phyloP scores from a whole-genome alignment of 495 filamentous ascomycete species.

The Tuber microsphaerosporum region DNA sequence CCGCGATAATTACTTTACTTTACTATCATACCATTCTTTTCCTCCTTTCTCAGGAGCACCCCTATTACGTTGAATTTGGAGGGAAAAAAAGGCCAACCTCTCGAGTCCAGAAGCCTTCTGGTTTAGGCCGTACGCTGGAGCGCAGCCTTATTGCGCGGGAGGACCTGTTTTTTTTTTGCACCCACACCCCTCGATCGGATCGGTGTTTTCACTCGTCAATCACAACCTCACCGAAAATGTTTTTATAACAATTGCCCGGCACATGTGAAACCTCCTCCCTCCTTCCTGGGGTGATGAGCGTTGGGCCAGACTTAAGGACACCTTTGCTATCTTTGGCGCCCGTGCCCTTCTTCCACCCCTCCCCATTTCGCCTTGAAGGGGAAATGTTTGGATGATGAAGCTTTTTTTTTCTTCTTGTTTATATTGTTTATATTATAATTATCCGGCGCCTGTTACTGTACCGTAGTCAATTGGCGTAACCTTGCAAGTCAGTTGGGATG shows the following conservation, averaged over 20 bases:
- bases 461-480: background rate
- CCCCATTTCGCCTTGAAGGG: background rate
- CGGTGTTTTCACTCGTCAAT: background rate
- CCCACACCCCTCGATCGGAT: background rate
- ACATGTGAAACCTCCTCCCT: background rate
- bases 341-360: background rate
- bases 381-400: background rate
- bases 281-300: background rate
- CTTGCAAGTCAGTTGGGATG: background rate
- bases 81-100: background rate
- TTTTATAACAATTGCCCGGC: background rate
- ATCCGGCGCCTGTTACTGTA: background rate
- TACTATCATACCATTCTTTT: background rate
- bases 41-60: background rate
- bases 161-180: background rate
- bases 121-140: background rate
- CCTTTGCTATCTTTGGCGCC: conserved; percentile 1
- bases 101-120: background rate
- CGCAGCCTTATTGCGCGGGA: background rate
- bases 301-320: background rate
- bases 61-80: background rate
- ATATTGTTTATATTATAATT: background rate
- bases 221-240: background rate
- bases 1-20: background rate
- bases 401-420: background rate